These are phyloP conservation scores for Yarrowia deformans DNA, from an alignment of 805 yeast genomes.

Conservation along the genomic window DNA sequence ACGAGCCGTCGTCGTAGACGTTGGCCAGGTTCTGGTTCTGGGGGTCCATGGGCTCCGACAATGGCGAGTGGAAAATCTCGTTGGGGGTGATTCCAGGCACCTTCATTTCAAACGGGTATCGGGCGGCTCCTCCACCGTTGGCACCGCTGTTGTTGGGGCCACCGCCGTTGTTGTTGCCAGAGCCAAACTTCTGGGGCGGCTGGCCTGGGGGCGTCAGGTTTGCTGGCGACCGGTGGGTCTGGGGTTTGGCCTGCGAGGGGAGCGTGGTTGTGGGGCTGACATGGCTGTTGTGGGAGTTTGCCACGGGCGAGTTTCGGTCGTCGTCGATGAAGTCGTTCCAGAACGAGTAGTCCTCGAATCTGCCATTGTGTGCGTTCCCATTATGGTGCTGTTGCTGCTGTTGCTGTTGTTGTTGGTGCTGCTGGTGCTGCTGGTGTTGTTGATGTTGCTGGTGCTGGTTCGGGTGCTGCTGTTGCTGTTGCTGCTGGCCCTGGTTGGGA, in stretches of 20 bases:
- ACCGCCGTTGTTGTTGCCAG: background rate
- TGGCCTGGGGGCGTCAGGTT: slow-evolving; percentile 19
- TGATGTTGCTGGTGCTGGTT: background rate
- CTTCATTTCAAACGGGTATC: slow-evolving; percentile 35
- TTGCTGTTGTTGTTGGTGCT: background rate
- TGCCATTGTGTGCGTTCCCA: background rate
- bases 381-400: background rate
- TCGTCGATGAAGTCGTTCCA: slow-evolving; percentile 38
- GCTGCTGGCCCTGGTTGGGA: background rate
- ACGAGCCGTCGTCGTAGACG: slow-evolving; percentile 57
- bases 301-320: slow-evolving; percentile 21
- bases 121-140: background rate
- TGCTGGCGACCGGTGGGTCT: slow-evolving; percentile 23
- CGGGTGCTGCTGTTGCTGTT: background rate
- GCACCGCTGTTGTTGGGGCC: background rate
- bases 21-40: slow-evolving; percentile 32
- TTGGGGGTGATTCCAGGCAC: slow-evolving; percentile 35
- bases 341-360: slow-evolving; percentile 28
- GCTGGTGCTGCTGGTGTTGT: background rate
- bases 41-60: slow-evolving; percentile 35
- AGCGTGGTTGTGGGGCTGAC: slow-evolving; percentile 29
- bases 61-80: slow-evolving; percentile 37
- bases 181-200: background rate
- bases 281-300: slow-evolving; percentile 1
- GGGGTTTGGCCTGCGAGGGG: slow-evolving; percentile 28